A percentile compares a stretch with the other conserved stretches of the same genome.
These are phyloP conservation scores for Claviceps africana DNA, from an alignment of 2,329 filamentous ascomycete species.

Conservation along the genomic window DNA sequence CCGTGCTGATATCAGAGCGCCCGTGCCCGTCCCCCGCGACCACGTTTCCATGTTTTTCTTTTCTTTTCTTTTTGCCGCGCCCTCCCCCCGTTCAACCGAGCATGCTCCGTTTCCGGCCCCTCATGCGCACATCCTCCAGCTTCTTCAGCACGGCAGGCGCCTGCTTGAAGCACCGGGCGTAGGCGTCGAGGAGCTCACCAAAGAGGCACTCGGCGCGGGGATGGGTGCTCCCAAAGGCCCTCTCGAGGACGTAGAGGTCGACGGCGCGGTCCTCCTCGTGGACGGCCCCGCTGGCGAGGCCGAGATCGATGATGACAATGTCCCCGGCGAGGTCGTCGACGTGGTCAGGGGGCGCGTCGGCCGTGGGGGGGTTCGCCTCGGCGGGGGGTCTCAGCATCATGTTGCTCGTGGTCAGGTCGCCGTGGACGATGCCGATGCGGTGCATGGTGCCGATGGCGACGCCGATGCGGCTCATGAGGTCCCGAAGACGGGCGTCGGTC, in stretches of 20 bases:
- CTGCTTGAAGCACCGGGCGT: slow-evolving; percentile 61
- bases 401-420: slow-evolving; percentile 94
- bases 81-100: slow-evolving; percentile 44
- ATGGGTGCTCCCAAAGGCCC: slow-evolving; percentile 90
- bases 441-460: slow-evolving; percentile 63
- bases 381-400: slow-evolving; percentile 54
- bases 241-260: slow-evolving; percentile 87
- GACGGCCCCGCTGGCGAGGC: slow-evolving; percentile 65
- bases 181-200: slow-evolving; percentile 56
- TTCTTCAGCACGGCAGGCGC: slow-evolving; percentile 61
- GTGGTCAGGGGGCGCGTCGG: no score
- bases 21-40: not conserved
- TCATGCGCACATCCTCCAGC: slow-evolving; percentile 82
- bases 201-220: slow-evolving; percentile 71
- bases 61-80: not conserved
- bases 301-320: slow-evolving; percentile 87
- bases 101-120: slow-evolving; percentile 95
- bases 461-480: slow-evolving; percentile 58
- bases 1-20: not conserved
- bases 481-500: slow-evolving; percentile 38
- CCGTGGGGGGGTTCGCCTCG: no score
- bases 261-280: slow-evolving; percentile 91
- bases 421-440: slow-evolving; percentile 75
- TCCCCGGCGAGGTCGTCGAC: slow-evolving; percentile 44
- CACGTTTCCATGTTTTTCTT: not conserved